These are phyloP conservation scores for Taiozyma onychis DNA, from an alignment of 1,139 yeast species.

Conservation along the genomic window DNA sequence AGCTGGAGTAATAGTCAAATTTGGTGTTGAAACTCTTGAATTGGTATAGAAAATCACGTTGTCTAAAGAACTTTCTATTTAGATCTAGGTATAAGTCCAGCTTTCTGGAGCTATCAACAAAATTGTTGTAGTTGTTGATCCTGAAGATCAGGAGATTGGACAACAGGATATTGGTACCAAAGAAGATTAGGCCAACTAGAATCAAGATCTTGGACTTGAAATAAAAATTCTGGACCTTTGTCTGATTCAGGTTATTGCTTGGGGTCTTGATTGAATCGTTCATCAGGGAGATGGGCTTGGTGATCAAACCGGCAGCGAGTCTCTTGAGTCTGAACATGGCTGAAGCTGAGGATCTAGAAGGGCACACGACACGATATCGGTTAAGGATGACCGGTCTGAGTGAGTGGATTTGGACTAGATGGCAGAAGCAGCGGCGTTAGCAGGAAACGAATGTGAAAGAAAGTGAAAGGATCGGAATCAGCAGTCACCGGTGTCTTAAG, in stretches of 20 bases:
- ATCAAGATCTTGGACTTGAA: constrained; percentile 20
- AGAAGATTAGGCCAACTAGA: constrained; percentile 15
- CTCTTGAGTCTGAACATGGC: background rate
- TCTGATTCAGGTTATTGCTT: background rate
- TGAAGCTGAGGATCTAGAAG: background rate
- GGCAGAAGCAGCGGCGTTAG: background rate
- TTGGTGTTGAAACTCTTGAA: constrained; percentile 9
- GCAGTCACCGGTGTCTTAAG: background rate
- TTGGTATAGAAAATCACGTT: constrained; percentile 14
- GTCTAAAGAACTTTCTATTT: constrained; percentile 17
- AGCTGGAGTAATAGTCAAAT: constrained; percentile 5
- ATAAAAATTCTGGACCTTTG: constrained; percentile 11
- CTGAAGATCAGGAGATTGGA: constrained; percentile 16
- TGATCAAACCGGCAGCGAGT: background rate
- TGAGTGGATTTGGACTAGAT: background rate
- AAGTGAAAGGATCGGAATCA: background rate
- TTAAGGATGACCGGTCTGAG: background rate
- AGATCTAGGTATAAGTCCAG: constrained; percentile 15
- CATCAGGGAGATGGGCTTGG: background rate
- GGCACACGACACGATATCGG: background rate
- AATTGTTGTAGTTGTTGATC: constrained; percentile 16
- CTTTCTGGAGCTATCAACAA: constrained; percentile 15
- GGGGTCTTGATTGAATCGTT: background rate
- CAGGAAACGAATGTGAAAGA: background rate
- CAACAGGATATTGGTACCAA: constrained; percentile 16